These are phyloP conservation scores for Combretum micranthum DNA, from an alignment of 345 rosid genomes.

Conservation along the genomic window DNA sequence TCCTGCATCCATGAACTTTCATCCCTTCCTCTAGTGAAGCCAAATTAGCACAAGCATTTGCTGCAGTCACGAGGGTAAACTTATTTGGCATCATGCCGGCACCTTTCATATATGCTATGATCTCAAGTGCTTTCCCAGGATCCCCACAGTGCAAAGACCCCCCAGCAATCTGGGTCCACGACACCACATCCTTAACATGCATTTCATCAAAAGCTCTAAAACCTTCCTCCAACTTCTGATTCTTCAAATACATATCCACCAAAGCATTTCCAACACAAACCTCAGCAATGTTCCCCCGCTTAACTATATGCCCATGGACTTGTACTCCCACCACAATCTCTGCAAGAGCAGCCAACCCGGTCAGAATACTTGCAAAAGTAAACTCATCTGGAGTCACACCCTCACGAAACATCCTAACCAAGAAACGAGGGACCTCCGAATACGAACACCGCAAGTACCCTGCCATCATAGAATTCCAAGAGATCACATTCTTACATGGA, in stretches of 20 bases:
- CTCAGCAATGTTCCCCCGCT: constrained; percentile 39
- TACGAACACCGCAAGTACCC: constrained; percentile 34
- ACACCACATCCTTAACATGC: constrained; percentile 29
- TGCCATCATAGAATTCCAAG: constrained; percentile 53
- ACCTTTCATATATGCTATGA: constrained; percentile 34
- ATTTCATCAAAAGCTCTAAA: constrained; percentile 33
- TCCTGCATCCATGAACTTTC: constrained; percentile 39
- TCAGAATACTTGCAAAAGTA: constrained; percentile 35
- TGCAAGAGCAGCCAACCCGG: constrained; percentile 29
- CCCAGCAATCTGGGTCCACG: constrained; percentile 51
- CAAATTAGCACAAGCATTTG: constrained; percentile 44
- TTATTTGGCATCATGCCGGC: constrained; percentile 40
- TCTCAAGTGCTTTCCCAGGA: constrained; percentile 33
- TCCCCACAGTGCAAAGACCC: constrained; percentile 37
- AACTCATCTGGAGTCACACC: constrained; percentile 43
- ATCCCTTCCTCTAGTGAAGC: constrained; percentile 38
- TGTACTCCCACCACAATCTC: constrained; percentile 37
- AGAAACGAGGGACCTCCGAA: constrained; percentile 23
- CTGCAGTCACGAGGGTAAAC: constrained; percentile 40
- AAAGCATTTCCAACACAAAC: constrained; percentile 42
- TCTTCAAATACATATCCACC: constrained; percentile 41
- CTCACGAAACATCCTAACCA: constrained; percentile 33
- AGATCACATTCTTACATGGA: constrained; percentile 29
- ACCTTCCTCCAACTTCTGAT: constrained; percentile 27
- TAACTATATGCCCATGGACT: constrained; percentile 42